phyloP scores from a whole-genome alignment of 169 alveolate genomes.

The Plasmodium inui region DNA sequence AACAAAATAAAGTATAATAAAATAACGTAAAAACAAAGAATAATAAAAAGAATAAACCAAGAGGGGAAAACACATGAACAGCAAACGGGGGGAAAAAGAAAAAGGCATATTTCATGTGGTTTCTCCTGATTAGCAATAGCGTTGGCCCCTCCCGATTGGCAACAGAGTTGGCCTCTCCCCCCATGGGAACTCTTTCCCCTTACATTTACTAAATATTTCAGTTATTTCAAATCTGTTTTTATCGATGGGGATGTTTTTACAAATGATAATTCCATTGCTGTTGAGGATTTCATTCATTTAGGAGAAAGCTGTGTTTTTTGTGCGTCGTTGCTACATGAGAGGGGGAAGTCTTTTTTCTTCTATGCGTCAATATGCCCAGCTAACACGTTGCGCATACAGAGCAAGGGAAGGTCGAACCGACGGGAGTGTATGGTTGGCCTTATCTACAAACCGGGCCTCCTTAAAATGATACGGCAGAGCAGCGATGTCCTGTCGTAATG shows the following conservation, averaged over 20 bases:
- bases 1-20: no score
- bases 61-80: not conserved
- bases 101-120: not conserved
- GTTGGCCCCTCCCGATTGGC: not conserved
- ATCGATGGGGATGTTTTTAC: slow-evolving; percentile 34
- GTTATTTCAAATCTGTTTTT: slow-evolving; percentile 61
- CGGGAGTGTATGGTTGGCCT: not conserved
- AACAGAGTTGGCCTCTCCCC: not conserved
- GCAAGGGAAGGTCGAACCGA: not conserved
- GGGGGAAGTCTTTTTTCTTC: not conserved
- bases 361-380: no score
- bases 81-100: not conserved
- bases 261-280: slow-evolving; percentile 41
- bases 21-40: no score
- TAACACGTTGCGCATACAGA: no score
- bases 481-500: not conserved
- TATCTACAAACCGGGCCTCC: not conserved
- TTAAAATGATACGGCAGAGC: not conserved
- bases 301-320: not conserved
- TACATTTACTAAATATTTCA: slow-evolving; percentile 66
- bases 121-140: not conserved
- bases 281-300: slow-evolving; percentile 59
- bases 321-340: not conserved
- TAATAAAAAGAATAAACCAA: not conserved
- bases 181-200: not conserved